Evolutionary conservation across 2,329 filamentous ascomycete species (phyloP).

Genomic region (Hortaea sp.): DNA sequence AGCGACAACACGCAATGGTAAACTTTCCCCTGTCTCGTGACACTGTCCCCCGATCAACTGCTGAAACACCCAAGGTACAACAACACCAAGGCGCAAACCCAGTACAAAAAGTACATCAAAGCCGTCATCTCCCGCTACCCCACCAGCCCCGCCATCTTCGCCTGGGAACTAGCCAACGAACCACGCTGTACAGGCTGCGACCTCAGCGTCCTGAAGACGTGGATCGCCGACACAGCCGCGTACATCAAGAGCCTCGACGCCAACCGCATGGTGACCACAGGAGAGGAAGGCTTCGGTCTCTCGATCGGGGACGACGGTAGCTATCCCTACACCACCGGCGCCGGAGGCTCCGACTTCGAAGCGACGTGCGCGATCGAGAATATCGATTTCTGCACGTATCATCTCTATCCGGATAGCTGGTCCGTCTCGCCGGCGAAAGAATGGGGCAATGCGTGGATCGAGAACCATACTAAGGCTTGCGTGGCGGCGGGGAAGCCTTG

Average conservation of each 20-base stretch:
- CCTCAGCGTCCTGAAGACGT: conserved; percentile 35
- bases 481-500: conserved; percentile 13
- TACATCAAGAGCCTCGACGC: conserved; percentile 45
- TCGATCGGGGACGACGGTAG: conserved; percentile 22
- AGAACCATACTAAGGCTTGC: conserved; percentile 11
- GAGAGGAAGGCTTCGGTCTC: conserved; percentile 36
- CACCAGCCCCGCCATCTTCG: conserved; percentile 50
- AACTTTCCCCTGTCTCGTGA: conserved; percentile 1
- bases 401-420: conserved; percentile 13
- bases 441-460: conserved; percentile 15
- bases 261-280: conserved; percentile 46
- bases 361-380: conserved; percentile 10
- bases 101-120: conserved; percentile 50
- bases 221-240: conserved; percentile 46
- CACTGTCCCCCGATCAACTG: no score
- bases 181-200: conserved; percentile 42
- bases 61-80: conserved; percentile 18
- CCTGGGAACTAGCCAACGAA: conserved; percentile 61
- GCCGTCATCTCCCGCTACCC: conserved; percentile 50
- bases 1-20: conserved; percentile 46
- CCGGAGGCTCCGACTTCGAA: conserved; percentile 12
- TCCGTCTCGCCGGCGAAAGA: conserved; percentile 1
- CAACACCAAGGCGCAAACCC: conserved; percentile 34
- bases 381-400: conserved; percentile 16
- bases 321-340: conserved; percentile 13